These are phyloP conservation scores for Aphanocladium album DNA, from an alignment of 2,329 filamentous ascomycete species.

Conservation along the genomic window DNA sequence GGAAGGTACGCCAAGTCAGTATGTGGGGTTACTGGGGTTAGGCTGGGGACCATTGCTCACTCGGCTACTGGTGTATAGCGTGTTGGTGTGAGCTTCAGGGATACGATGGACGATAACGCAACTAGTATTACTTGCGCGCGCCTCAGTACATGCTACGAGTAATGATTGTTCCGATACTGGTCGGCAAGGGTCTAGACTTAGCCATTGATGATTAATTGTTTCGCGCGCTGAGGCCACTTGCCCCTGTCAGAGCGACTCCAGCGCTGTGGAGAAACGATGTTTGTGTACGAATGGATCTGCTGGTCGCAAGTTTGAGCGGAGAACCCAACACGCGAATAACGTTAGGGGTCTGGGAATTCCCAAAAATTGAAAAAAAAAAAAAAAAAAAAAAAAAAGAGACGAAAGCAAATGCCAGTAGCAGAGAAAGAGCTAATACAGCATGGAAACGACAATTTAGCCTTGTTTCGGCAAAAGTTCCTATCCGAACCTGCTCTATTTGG, in stretches of 20 bases:
- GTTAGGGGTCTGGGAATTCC: neutral
- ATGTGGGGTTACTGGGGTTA: neutral
- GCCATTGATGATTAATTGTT: neutral
- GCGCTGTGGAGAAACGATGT: neutral
- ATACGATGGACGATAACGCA: neutral
- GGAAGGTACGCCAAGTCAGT: neutral
- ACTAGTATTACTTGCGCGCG: neutral
- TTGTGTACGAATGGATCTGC: neutral
- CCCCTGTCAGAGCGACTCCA: neutral
- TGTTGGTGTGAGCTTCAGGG: neutral
- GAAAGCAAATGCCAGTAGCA: no score
- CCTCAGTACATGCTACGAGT: neutral
- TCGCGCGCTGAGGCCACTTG: neutral
- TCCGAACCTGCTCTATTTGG: neutral
- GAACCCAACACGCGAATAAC: neutral
- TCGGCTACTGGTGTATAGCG: neutral
- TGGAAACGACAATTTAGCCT: no score
- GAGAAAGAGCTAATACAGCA: no score
- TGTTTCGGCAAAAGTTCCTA: neutral
- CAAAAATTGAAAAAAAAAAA: neutral
- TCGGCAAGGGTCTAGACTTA: neutral
- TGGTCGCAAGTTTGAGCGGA: neutral
- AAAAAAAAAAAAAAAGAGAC: neutral
- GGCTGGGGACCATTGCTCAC: neutral
- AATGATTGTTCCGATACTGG: neutral